Base-by-base conservation (phyloP, 345 rosid genomes). In the Brassica napus region DNA sequence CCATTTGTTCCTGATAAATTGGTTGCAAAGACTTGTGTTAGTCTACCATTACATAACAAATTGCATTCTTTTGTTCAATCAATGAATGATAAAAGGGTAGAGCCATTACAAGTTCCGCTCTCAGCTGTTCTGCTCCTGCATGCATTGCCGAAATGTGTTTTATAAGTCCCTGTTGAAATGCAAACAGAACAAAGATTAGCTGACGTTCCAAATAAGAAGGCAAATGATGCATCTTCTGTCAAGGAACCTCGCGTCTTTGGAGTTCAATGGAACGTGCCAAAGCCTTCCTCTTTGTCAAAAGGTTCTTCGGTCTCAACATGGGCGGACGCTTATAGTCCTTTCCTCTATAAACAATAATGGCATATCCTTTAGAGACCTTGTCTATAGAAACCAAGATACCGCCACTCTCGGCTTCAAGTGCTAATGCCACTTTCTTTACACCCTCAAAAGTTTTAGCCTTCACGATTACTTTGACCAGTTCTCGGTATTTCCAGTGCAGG, bases 401-500 rank as follows among this genome's bases (percentile, higher is more conserved):
- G 1, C 94, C 89, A 73, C 98, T 94, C 85, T 94, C 98, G 69
- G 92, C 98, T 87, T 94, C 98, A 73, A 92, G 98, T 3, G 95
- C 92, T 73, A 94, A 73, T 12, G 98, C 98, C 66, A 90, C 83
- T 80, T 92, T 91, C 84, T 84, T 92, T 35, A 88, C 98, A 79
- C 86, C 88, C 14, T 94, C 98, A 75, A 94, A 89, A 67, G 63
- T 88, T 83, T 84, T 89, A 73, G 90, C 90, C 79, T 92, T 92
- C 80, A 90, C 79, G 18, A 91, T 68, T 70, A 94, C 86, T 87
- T 94, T 92, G 71, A 94, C 87, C 75, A 94, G 78, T 64, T 94
- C 98, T 61, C 98, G 83, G 72, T 94, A 89, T 68, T 92, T 94
- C 98, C 98, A 94, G 66, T 94, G 98, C 85, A 94, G 86, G 86